Evolutionary conservation across 257 asterid genomes (phyloP).

Genomic region (Craterostigma plantagineum): DNA sequence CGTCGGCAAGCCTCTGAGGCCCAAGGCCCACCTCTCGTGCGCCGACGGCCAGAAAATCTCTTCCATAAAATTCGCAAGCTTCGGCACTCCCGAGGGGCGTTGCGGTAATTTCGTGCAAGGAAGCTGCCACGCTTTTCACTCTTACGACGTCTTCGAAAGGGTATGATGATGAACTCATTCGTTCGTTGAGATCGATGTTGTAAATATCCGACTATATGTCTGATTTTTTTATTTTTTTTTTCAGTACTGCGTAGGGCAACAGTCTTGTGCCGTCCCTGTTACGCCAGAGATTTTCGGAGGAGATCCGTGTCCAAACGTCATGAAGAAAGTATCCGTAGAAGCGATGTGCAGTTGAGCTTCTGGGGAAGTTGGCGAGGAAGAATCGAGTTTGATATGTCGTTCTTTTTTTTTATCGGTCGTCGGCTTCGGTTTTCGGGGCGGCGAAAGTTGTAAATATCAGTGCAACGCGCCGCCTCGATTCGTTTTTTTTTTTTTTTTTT

Average conservation of each 20-base stretch:
- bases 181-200: too few species aligned
- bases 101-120: conserved; percentile 75
- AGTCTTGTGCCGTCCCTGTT: conserved; percentile 62
- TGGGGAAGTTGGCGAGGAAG: too few species aligned
- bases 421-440: conserved; percentile 3
- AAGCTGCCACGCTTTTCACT: conserved; percentile 63
- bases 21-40: conserved; percentile 74
- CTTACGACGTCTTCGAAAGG: conserved; percentile 70
- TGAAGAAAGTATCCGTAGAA: conserved; percentile 94
- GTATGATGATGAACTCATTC: too few species aligned
- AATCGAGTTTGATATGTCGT: too few species aligned
- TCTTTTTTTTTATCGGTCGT: neutral
- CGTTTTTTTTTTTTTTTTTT: too few species aligned
- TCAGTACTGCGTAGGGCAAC: conserved; percentile 75
- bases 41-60: conserved; percentile 55
- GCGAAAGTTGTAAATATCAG: neutral
- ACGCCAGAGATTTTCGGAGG: conserved; percentile 92
- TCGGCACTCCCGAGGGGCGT: conserved; percentile 68
- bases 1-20: conserved; percentile 49
- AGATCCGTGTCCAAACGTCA: conserved; percentile 75
- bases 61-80: conserved; percentile 79
- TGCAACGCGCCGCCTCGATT: too few species aligned
- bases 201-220: too few species aligned
- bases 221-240: conserved; percentile 6
- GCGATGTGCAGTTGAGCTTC: conserved; percentile 58